Conservation (phyloP, 352 stramenopile genomes). For the Phytophthora multivora region DNA sequence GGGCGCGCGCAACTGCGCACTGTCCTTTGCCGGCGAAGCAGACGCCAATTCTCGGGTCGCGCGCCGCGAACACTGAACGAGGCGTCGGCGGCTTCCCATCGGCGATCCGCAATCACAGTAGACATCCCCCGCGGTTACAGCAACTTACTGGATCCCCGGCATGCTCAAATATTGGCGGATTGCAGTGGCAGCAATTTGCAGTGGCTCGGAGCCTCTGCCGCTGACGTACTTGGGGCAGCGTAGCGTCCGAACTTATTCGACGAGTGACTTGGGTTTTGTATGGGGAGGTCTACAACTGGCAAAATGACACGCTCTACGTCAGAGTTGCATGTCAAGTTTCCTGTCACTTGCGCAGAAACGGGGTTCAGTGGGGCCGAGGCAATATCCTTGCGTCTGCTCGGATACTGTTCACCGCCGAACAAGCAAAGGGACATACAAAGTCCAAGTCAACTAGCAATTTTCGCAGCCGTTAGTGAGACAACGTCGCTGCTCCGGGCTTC, state of each 20-base stretch:
- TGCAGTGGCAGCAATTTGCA: not conserved
- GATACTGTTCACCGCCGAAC: constrained; percentile 13
- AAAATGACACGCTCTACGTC: constrained; percentile 44
- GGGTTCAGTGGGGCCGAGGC: not conserved
- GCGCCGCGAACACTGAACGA: constrained; percentile 10
- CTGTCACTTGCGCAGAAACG: constrained; percentile 33
- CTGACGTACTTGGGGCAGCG: constrained; percentile 3
- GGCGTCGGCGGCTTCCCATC: constrained; percentile 5
- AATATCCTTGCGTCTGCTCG: constrained; percentile 10
- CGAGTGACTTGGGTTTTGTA: constrained; percentile 1
- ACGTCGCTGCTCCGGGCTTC: not conserved
- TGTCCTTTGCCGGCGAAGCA: constrained; percentile 1
- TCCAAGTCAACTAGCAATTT: constrained; percentile 7
- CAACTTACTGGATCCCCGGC: too few relatives aligned
- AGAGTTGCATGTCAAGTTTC: constrained; percentile 42
- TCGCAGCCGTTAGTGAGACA: constrained; percentile 23
- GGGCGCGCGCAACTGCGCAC: constrained; percentile 19
- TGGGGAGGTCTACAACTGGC: constrained; percentile 5
- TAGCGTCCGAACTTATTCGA: constrained; percentile 6
- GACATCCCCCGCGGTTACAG: not conserved
- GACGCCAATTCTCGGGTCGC: not conserved
- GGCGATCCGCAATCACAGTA: constrained; percentile 1
- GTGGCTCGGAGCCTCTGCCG: not conserved
- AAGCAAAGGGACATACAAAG: constrained; percentile 13
- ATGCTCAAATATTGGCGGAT: constrained; percentile 11